Evolutionary conservation across 768 basidiomycete species (phyloP).

Genomic region (Leccinum subtestaceum): DNA sequence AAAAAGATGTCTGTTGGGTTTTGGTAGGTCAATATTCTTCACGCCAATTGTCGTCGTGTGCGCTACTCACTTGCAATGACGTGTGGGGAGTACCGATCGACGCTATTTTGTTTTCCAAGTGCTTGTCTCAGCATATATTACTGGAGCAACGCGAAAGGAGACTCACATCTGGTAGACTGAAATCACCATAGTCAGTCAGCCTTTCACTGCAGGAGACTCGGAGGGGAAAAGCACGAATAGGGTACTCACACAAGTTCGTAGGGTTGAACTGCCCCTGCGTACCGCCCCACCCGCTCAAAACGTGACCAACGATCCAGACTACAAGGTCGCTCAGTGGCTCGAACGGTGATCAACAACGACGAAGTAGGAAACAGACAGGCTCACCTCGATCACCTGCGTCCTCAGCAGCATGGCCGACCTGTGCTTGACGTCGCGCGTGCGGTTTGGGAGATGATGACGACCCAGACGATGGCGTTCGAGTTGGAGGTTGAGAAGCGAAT

Average conservation of each 20-base stretch:
- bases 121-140: not conserved
- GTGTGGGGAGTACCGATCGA: slow-evolving; percentile 14
- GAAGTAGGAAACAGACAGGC: not conserved
- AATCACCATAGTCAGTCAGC: not conserved
- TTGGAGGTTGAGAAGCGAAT: slow-evolving; percentile 45
- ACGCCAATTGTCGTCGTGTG: not conserved
- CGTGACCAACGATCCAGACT: slow-evolving; percentile 54
- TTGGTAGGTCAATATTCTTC: not conserved
- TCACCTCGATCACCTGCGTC: slow-evolving; percentile 45
- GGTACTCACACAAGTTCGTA: slow-evolving; percentile 41
- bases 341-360: not conserved
- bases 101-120: slow-evolving; percentile 21
- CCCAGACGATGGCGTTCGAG: slow-evolving; percentile 16
- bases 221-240: not conserved
- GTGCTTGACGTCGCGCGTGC: too few relatives aligned
- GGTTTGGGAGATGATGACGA: too few relatives aligned
- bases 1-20: slow-evolving; percentile 54
- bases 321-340: not conserved
- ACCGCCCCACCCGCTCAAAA: slow-evolving; percentile 47
- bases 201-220: not conserved
- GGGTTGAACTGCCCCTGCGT: slow-evolving; percentile 41
- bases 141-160: not conserved
- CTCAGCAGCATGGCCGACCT: slow-evolving; percentile 40
- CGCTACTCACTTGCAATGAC: slow-evolving; percentile 28
- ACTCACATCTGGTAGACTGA: slow-evolving; percentile 47